Conservation (phyloP, 148 eudicot species). For the Silene uniflora region DNA sequence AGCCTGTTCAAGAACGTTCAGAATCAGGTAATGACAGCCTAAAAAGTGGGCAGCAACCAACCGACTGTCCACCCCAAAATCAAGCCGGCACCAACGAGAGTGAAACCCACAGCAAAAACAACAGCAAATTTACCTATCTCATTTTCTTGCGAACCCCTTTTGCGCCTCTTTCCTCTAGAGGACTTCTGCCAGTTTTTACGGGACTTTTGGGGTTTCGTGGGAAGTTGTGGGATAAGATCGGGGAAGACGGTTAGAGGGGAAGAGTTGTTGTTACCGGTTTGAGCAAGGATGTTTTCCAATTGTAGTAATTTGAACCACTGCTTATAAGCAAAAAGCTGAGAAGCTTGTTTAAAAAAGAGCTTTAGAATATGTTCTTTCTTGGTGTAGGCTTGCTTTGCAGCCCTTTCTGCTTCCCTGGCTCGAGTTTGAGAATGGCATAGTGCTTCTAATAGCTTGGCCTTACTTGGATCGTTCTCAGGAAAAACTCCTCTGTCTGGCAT, state of each 20-base stretch:
- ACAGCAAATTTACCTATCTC: conserved; percentile 56
- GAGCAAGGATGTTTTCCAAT: conserved; percentile 56
- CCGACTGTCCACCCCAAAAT: conserved; percentile 89
- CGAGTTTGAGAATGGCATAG: conserved; percentile 94
- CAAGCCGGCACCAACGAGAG: conserved; percentile 88
- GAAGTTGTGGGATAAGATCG: conserved; percentile 38
- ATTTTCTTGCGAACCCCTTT: conserved; percentile 27
- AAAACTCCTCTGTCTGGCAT: conserved; percentile 12
- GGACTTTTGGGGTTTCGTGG: conserved; percentile 33
- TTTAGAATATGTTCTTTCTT: conserved; percentile 73
- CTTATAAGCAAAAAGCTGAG: conserved; percentile 80
- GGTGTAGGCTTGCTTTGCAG: conserved; percentile 64
- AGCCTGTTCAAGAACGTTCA: background rate
- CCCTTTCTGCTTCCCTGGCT: conserved; percentile 86
- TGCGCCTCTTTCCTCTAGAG: conserved; percentile 38
- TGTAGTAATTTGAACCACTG: conserved; percentile 84
- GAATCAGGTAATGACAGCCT: background rate
- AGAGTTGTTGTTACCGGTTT: conserved; percentile 32
- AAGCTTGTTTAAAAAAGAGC: conserved; percentile 83
- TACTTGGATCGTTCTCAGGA: conserved; percentile 37
- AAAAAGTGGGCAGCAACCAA: conserved; percentile 62
- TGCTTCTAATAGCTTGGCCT: conserved; percentile 76
- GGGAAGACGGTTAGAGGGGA: conserved; percentile 39
- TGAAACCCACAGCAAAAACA: conserved; percentile 73
- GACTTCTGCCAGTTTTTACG: conserved; percentile 36